Conservation (phyloP, 352 stramenopile species). For the Phytopythium litorale region DNA sequence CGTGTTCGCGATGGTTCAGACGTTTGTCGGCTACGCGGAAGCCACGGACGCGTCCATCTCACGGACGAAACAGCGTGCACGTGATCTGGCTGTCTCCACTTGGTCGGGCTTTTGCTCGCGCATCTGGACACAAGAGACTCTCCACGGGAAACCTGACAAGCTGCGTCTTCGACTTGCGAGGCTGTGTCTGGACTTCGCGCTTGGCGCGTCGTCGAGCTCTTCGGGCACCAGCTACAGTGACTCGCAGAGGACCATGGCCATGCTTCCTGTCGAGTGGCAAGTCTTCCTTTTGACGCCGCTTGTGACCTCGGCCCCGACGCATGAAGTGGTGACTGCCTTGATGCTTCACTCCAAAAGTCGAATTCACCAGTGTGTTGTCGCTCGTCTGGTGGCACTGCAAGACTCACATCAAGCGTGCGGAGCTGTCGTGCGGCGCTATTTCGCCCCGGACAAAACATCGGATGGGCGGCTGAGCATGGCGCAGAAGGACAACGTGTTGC, state of each 20-base stretch:
- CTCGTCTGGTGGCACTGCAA: constrained; percentile 9
- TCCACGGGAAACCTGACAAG: constrained; percentile 11
- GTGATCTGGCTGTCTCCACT: constrained; percentile 13
- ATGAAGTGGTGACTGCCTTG: constrained; percentile 21
- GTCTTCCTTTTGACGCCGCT: constrained; percentile 37
- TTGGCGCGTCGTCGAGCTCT: constrained; percentile 19
- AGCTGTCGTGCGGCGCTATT: background rate
- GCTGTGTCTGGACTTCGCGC: constrained; percentile 50
- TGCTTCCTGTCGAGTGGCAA: constrained; percentile 31
- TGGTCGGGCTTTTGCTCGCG: constrained; percentile 49
- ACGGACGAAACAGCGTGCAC: constrained; percentile 2
- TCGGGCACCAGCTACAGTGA: constrained; percentile 5
- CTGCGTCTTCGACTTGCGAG: constrained; percentile 39
- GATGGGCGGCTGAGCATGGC: background rate
- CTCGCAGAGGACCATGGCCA: background rate
- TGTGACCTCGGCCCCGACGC: constrained; percentile 13
- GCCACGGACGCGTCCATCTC: constrained; percentile 12
- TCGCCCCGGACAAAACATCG: background rate
- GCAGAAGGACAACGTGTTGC: background rate
- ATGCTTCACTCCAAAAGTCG: constrained; percentile 52
- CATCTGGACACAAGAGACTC: constrained; percentile 12
- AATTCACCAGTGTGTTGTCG: constrained; percentile 17
- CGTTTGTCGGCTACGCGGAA: constrained; percentile 15
- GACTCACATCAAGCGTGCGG: background rate
- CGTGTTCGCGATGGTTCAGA: constrained; percentile 35